These are phyloP conservation scores for Amyloporia xantha DNA, from an alignment of 768 basidiomycete species.

Conservation along the genomic window DNA sequence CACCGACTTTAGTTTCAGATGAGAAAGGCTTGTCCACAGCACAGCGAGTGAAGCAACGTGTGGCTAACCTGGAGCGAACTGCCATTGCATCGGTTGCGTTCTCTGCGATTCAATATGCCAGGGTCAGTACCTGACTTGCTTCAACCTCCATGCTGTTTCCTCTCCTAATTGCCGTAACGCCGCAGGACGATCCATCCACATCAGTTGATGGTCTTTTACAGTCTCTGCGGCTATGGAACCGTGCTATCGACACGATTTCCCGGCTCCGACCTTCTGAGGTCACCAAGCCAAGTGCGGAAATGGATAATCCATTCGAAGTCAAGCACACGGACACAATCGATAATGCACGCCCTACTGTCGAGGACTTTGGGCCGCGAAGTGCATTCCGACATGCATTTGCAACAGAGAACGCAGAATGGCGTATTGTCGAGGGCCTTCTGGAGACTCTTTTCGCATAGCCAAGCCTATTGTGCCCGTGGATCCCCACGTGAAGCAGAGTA, in stretches of 20 bases:
- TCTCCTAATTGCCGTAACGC: too few species aligned
- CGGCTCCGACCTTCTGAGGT: constrained; percentile 43
- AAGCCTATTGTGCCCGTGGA: constrained; percentile 65
- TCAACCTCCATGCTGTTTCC: too few species aligned
- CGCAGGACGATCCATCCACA: constrained; percentile 53
- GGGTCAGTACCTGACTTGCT: constrained; percentile 40
- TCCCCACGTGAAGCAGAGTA: constrained; percentile 82
- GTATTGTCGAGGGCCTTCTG: constrained; percentile 66
- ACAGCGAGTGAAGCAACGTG: constrained; percentile 54
- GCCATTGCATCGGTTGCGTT: constrained; percentile 69
- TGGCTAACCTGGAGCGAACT: constrained; percentile 54
- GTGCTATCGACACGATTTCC: constrained; percentile 62
- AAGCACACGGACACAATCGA: constrained; percentile 25
- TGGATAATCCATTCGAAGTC: constrained; percentile 58
- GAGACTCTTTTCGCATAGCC: constrained; percentile 58
- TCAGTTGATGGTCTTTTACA: constrained; percentile 57
- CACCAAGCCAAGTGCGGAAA: constrained; percentile 19
- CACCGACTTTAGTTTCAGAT: constrained; percentile 31
- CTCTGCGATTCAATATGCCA: constrained; percentile 59
- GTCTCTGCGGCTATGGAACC: constrained; percentile 73
- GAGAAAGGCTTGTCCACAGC: constrained; percentile 45
- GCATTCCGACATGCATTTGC: constrained; percentile 26
- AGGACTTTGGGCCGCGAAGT: constrained; percentile 8
- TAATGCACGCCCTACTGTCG: constrained; percentile 15
- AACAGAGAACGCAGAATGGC: constrained; percentile 65